phyloP scores from a whole-genome alignment of 2,329 filamentous ascomycete genomes.

The Rachicladosporium sp. region DNA sequence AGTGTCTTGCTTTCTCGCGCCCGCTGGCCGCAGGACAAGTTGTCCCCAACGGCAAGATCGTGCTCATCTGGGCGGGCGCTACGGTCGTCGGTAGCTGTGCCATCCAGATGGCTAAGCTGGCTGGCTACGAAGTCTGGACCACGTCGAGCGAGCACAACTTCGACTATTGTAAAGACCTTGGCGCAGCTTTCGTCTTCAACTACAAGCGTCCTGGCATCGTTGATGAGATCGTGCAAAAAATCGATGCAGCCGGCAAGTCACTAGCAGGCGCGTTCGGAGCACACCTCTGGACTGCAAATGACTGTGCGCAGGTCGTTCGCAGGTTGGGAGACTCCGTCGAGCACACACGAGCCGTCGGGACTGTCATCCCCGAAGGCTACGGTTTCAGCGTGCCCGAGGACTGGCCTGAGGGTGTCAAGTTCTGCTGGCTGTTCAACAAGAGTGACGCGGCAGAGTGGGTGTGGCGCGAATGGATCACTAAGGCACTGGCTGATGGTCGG shows the following conservation, averaged over 20 bases:
- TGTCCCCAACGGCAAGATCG: conserved; percentile 15
- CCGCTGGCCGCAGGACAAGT: conserved; percentile 7
- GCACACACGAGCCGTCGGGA: conserved; percentile 5
- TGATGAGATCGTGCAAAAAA: conserved; percentile 6
- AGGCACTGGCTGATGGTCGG: conserved; percentile 16
- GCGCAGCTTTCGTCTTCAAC: conserved; percentile 37
- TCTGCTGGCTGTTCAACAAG: background rate
- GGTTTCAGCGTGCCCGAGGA: conserved; percentile 1
- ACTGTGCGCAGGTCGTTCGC: conserved; percentile 4
- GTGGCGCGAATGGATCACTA: conserved; percentile 20
- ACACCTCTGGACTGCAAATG: conserved; percentile 4
- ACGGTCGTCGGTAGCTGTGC: conserved; percentile 41
- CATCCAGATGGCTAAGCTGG: conserved; percentile 39
- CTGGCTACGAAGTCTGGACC: conserved; percentile 29
- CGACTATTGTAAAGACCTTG: conserved; percentile 30
- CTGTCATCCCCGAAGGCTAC: conserved; percentile 6
- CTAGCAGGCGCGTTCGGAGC: conserved; percentile 11
- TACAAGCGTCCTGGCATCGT: conserved; percentile 30
- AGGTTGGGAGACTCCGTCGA: conserved; percentile 6
- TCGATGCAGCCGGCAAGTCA: conserved; percentile 5
- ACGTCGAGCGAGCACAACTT: conserved; percentile 28
- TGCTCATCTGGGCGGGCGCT: conserved; percentile 42
- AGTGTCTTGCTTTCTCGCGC: conserved; percentile 5
- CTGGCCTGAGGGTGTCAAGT: conserved; percentile 4
- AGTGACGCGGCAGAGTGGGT: conserved; percentile 8